Evolutionary conservation across 139 green algal species (phyloP).

Genomic region (Prasinococcaceae sp.): DNA sequence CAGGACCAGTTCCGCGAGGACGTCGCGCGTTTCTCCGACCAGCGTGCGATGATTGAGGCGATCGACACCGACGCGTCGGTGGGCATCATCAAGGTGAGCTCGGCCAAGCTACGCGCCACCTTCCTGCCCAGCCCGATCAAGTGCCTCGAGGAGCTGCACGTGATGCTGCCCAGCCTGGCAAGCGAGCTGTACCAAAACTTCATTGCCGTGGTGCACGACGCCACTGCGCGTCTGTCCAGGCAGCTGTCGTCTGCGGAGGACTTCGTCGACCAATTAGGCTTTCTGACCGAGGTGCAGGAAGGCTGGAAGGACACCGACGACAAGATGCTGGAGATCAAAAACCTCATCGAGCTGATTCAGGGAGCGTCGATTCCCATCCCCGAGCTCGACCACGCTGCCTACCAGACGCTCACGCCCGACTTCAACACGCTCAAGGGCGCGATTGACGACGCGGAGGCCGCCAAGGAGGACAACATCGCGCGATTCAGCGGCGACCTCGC

Average conservation of each 20-base stretch:
- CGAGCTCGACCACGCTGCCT: slow-evolving; percentile 52
- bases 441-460: slow-evolving; percentile 49
- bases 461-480: slow-evolving; percentile 41
- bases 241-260: slow-evolving; percentile 42
- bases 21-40: slow-evolving; percentile 34
- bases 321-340: slow-evolving; percentile 3
- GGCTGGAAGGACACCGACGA: slow-evolving; percentile 22
- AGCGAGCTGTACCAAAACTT: slow-evolving; percentile 43
- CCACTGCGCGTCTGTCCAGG: slow-evolving; percentile 31
- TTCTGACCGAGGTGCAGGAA: slow-evolving; percentile 32
- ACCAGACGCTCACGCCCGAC: slow-evolving; percentile 44
- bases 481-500: slow-evolving; percentile 52
- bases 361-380: slow-evolving; percentile 44
- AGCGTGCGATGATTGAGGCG: slow-evolving; percentile 30
- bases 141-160: slow-evolving; percentile 38
- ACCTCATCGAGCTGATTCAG: slow-evolving; percentile 39
- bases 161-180: slow-evolving; percentile 38
- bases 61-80: slow-evolving; percentile 3
- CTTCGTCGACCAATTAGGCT: slow-evolving; percentile 53
- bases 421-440: slow-evolving; percentile 44
- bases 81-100: slow-evolving; percentile 23
- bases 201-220: slow-evolving; percentile 40
- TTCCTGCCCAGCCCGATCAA: slow-evolving; percentile 44
- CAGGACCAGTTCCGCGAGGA: slow-evolving; percentile 38
- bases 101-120: slow-evolving; percentile 31